Percentiles rank a stretch among this genome's conserved stretches.
Conservation (phyloP, 2,329 filamentous ascomycete species). For the Pyricularia pennisetigena region DNA sequence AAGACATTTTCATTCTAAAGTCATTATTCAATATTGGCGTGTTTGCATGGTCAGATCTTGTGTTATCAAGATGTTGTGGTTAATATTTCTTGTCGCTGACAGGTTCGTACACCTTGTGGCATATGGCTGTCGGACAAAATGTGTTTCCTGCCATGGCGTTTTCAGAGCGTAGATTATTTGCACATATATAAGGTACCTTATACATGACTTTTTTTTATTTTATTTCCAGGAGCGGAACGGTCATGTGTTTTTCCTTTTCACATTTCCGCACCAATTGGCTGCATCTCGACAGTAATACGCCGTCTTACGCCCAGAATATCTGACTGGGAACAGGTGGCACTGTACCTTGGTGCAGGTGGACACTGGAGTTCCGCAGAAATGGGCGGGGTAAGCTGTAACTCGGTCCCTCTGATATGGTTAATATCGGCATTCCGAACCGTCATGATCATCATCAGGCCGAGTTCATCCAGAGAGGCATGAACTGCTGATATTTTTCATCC, state of each 20-base stretch:
- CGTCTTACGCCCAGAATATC: background rate
- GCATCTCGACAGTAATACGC: background rate
- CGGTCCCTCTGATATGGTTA: too few relatives aligned
- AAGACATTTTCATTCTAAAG: background rate
- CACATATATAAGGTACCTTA: background rate
- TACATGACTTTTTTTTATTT: background rate
- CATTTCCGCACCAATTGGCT: background rate
- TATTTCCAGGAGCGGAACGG: background rate
- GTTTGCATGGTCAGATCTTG: background rate
- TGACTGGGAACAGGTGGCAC: too few relatives aligned
- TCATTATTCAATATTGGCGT: background rate
- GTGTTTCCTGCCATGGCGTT: background rate
- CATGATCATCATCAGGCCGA: too few relatives aligned
- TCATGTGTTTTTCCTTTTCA: background rate
- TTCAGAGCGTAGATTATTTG: background rate
- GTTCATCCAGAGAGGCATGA: background rate
- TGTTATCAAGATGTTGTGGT: background rate
- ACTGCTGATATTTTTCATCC: background rate
- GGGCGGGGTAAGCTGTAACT: background rate
- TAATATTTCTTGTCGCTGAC: background rate
- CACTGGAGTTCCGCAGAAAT: background rate
- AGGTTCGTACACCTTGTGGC: background rate
- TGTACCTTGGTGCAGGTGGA: too few relatives aligned
- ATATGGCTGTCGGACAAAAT: background rate
- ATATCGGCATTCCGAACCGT: background rate